Evolutionary conservation across 1,284 basidiomycete species (phyloP), one percentile per base, ranked within the genome.

Genomic region (Gomphus bonarii): DNA sequence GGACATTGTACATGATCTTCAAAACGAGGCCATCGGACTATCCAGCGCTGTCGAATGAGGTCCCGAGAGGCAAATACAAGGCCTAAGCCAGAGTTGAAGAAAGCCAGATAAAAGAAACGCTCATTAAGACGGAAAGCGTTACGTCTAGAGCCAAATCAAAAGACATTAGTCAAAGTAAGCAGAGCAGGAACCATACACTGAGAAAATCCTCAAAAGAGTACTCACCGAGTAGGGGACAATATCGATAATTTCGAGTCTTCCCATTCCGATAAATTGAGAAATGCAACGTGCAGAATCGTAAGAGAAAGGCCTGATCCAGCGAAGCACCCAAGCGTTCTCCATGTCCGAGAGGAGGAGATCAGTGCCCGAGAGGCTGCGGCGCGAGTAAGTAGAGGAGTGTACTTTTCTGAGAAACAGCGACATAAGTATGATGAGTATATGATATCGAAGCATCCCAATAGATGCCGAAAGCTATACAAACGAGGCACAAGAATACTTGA

Each of bases 81-180:
- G 0, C 79, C 77, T 2, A 76, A 62, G 43, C 69, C 69, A 1
- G 75, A 12, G 63, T 87, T 84, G 0, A 80, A 74, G 36, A 77
- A 62, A 18, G 81, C 50, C 3, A 86, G 64, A 64, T 83, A 85
- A 16, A 86, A 60, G 3, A 84, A 68, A 18, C 78, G 77, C 0
- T 82, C 82, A 57, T 85, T 85, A 43, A 88, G 70, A 65, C 85
- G 82, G 62, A 80, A 78, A 1, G 84, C 82, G 61, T 87, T 82
- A 66, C 83, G 85, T 64, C 85, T 87, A 61, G 3, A 46, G 8
- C 33, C 20, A 9, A 18, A 22, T 11, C 22, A 11, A 18, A 38
- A 30, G 10, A 31, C 4, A 49, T 20, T 31, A 49, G 28, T 14
- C 28, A 31, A n/a, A 31, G 5, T 22, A 48, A 33, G 4, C 11